Conservation (phyloP, 164 flowering plant species). For the Stephania yunnanensis region DNA sequence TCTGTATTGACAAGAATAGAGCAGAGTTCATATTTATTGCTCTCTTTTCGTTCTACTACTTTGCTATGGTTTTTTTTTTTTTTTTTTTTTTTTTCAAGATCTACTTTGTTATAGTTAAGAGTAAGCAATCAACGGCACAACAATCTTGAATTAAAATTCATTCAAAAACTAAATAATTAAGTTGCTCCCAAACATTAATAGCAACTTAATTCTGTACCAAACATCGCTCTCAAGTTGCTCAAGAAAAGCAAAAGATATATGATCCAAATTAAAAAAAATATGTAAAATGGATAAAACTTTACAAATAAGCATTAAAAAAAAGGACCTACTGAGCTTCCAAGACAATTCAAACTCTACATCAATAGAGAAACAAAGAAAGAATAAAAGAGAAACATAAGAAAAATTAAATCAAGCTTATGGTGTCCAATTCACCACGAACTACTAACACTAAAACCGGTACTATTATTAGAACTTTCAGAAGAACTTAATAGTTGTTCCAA, state of each 20-base stretch:
- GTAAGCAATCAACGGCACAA: not conserved
- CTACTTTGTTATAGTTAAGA: too few species aligned
- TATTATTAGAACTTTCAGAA: slow-evolving; percentile 11
- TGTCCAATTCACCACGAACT: slow-evolving; percentile 9
- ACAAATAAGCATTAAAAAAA: not conserved
- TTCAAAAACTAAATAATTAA: not conserved
- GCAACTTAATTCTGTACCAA: not conserved
- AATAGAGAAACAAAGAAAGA: not conserved
- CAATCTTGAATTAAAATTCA: not conserved
- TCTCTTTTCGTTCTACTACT: too few species aligned
- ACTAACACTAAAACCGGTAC: not conserved
- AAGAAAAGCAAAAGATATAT: not conserved
- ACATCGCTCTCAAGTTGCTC: not conserved
- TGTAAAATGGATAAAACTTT: not conserved
- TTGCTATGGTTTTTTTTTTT: too few species aligned
- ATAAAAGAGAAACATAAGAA: not conserved
- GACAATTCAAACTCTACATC: not conserved
- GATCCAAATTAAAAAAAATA: not conserved
- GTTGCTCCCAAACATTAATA: not conserved
- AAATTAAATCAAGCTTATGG: not conserved
- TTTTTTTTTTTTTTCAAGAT: too few species aligned
- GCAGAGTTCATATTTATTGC: too few species aligned
- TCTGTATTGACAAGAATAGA: too few species aligned
- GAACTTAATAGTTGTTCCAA: slow-evolving; percentile 49
- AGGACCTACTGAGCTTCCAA: not conserved